Evolutionary conservation across 371 early-diverging fungal genomes (phyloP).

Genomic region (Blyttiomyces sp.): DNA sequence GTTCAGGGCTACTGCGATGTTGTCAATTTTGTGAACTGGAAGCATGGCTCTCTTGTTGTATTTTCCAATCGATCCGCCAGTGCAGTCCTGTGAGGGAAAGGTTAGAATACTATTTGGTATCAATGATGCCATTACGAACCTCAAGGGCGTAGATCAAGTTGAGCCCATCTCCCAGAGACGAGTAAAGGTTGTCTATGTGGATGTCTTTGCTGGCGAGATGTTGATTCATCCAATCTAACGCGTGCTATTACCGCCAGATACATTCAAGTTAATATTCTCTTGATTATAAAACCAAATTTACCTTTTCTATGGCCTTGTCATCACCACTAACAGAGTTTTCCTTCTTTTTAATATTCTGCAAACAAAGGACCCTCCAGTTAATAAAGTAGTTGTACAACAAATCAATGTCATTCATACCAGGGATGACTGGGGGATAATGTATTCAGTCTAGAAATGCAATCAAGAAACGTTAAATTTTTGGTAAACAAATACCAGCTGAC

Average conservation of each 20-base stretch:
- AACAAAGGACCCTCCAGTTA: no score
- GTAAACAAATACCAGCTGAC: no score
- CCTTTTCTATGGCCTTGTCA: constrained; percentile 50
- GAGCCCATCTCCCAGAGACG: constrained; percentile 36
- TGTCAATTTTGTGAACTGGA: constrained; percentile 46
- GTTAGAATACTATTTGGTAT: not conserved
- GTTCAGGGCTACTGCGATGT: constrained; percentile 41
- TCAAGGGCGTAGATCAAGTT: constrained; percentile 49
- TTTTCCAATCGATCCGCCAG: constrained; percentile 43
- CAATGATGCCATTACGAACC: constrained; percentile 16
- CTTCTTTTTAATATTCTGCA: constrained; percentile 30
- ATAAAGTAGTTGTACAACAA: no score
- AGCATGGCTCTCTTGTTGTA: constrained; percentile 50
- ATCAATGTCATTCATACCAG: no score
- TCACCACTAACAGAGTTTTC: constrained; percentile 42
- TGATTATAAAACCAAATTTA: not conserved
- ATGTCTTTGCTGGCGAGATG: constrained; percentile 34
- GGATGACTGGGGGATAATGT: no score
- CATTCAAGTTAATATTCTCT: not conserved
- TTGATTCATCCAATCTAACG: constrained; percentile 47
- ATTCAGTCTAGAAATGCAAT: no score
- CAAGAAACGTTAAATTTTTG: no score
- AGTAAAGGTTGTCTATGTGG: constrained; percentile 35
- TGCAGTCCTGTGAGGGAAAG: constrained; percentile 21
- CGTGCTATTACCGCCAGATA: constrained; percentile 22